Evolutionary conservation across 106 monocot species (phyloP).

Genomic region (Acorus calamus): DNA sequence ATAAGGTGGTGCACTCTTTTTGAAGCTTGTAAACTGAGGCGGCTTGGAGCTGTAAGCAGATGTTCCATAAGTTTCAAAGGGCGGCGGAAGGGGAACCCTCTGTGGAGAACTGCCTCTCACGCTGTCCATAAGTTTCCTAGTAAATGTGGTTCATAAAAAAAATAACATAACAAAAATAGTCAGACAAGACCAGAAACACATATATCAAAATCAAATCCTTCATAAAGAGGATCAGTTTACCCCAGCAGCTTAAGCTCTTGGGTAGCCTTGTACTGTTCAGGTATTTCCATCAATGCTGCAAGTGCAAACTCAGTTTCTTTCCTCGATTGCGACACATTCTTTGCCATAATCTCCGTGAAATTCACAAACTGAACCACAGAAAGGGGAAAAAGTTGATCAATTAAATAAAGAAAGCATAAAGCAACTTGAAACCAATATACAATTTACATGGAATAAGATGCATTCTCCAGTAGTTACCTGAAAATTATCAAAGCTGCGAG

Average conservation of each 20-base stretch:
- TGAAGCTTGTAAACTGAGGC: conserved; percentile 22
- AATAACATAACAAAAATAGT: neutral
- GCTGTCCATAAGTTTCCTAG: neutral
- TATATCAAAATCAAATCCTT: neutral
- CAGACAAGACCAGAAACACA: neutral
- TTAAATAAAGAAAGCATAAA: neutral
- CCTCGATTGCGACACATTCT: conserved; percentile 38
- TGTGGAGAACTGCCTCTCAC: conserved; percentile 41
- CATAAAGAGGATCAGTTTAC: conserved; percentile 19
- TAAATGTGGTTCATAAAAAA: neutral
- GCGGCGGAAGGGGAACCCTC: conserved; percentile 69
- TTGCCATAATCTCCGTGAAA: conserved; percentile 86
- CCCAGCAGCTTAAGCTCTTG: conserved; percentile 71
- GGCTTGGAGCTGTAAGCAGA: conserved; percentile 21
- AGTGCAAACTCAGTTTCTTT: conserved; percentile 88
- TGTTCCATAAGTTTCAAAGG: conserved; percentile 20
- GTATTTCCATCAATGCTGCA: conserved; percentile 86
- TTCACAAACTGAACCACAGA: conserved; percentile 67
- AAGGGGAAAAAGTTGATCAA: neutral
- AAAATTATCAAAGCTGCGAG: conserved; percentile 68
- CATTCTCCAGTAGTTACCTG: conserved; percentile 23
- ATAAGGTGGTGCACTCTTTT: conserved; percentile 25
- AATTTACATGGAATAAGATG: neutral
- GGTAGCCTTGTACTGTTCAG: conserved; percentile 83
- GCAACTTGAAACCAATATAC: neutral